phyloP scores from a whole-genome alignment of 2,329 filamentous ascomycete genomes.

The Aurifilum marmelostoma region DNA sequence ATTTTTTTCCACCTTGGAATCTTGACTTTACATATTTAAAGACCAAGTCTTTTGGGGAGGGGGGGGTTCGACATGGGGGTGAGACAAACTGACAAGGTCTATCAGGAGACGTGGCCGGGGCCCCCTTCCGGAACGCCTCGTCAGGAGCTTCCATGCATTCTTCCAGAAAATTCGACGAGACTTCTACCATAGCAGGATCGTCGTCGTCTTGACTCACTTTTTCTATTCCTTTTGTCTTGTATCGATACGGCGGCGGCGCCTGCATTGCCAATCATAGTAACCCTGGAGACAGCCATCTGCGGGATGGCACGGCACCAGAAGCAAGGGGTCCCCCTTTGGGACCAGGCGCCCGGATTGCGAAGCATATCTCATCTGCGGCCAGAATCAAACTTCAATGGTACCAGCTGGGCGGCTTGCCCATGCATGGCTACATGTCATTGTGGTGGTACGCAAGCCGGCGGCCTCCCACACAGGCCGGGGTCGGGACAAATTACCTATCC shows the following conservation, averaged over 20 bases:
- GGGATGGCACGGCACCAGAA: constrained; percentile 9
- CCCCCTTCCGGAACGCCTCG: constrained; percentile 1
- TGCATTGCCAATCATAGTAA: constrained; percentile 2
- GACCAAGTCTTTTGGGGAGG: neutral
- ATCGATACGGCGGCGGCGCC: neutral
- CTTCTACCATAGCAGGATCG: neutral
- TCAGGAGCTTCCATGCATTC: constrained; percentile 15
- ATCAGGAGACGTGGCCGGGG: neutral
- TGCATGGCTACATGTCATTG: neutral
- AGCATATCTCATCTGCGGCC: neutral
- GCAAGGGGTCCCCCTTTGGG: neutral
- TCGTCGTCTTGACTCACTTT: neutral
- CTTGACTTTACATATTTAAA: neutral
- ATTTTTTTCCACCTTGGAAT: neutral
- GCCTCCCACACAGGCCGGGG: constrained; percentile 16
- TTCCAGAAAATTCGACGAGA: constrained; percentile 6
- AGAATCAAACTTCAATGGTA: neutral
- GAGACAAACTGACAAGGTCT: neutral
- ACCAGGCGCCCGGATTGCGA: neutral
- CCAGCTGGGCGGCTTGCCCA: neutral
- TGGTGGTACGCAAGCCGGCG: constrained; percentile 7
- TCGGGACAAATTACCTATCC: neutral
- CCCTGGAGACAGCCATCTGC: neutral
- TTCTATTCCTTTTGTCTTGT: neutral
- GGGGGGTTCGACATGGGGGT: constrained; percentile 2